Percentiles rank a stretch among this genome's conserved stretches.
phyloP scores from a whole-genome alignment of 2,329 filamentous ascomycete species.

The Chaetomium olivaceum region DNA sequence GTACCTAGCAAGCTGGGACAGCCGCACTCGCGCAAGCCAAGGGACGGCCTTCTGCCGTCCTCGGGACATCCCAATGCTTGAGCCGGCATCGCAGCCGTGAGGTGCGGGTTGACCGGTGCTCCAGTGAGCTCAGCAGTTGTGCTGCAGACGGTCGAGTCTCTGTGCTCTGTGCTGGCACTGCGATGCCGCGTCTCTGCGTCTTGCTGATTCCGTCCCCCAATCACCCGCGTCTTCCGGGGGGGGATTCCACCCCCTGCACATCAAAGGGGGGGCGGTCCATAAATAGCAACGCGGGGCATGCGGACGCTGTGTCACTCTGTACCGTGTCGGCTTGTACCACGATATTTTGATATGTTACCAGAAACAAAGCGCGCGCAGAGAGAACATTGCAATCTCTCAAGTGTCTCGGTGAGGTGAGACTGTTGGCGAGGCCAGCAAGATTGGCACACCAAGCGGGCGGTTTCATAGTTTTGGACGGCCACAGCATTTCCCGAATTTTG shows the following conservation, averaged over 20 bases:
- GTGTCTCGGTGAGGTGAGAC: background rate
- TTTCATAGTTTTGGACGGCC: background rate
- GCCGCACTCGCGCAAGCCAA: background rate
- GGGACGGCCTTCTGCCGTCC: background rate
- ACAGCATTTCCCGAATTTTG: background rate
- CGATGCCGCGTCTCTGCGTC: constrained; percentile 3
- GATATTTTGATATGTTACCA: constrained; percentile 1
- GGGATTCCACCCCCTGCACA: constrained; percentile 10
- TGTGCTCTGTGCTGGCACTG: constrained; percentile 17
- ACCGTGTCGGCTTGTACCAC: constrained; percentile 24
- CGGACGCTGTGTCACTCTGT: constrained; percentile 28
- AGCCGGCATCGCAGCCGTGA: background rate
- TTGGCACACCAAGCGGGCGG: background rate
- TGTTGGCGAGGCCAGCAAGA: background rate
- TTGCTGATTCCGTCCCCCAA: constrained; percentile 20
- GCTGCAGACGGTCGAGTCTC: background rate
- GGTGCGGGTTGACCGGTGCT: constrained; percentile 2
- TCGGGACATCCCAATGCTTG: background rate
- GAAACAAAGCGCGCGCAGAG: background rate
- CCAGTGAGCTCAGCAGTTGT: constrained; percentile 7
- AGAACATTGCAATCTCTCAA: background rate
- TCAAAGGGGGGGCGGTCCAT: constrained; percentile 22
- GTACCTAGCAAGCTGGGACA: background rate
- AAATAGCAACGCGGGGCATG: constrained; percentile 33
- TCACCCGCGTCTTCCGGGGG: constrained; percentile 10